Conservation (phyloP, 2,329 filamentous ascomycete species). For the Macrophomina tecta region DNA sequence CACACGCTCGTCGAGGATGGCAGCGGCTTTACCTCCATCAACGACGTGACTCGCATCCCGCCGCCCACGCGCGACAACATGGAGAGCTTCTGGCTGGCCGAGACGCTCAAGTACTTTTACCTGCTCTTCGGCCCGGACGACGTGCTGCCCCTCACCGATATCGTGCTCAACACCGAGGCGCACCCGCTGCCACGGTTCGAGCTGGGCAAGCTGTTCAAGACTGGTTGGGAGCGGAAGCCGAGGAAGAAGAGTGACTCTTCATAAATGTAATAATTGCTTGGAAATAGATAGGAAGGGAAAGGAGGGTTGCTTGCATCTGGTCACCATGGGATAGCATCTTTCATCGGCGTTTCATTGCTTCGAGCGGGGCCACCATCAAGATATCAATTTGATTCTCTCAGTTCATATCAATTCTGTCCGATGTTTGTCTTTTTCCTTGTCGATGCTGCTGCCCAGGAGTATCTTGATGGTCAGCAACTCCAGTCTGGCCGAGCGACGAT, state of each 20-base stretch:
- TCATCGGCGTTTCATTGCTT: conserved; percentile 8
- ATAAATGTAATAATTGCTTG: not conserved
- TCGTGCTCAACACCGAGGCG: conserved; percentile 96
- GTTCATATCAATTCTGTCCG: too few species aligned
- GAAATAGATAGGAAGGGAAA: not conserved
- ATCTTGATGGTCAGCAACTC: not conserved
- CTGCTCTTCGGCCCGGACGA: conserved; percentile 87
- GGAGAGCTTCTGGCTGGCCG: conserved; percentile 98
- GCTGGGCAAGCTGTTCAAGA: conserved; percentile 74
- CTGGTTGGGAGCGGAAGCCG: conserved; percentile 78
- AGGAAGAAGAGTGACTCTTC: conserved; percentile 40
- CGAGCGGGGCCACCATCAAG: conserved; percentile 9
- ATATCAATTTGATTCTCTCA: conserved; percentile 10
- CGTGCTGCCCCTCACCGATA: conserved; percentile 79
- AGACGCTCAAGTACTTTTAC: conserved; percentile 98
- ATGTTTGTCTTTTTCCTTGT: not conserved
- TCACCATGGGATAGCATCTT: conserved; percentile 8
- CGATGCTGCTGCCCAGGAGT: not conserved
- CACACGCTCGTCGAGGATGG: conserved; percentile 80
- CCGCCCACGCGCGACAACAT: conserved; percentile 82
- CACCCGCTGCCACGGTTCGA: conserved; percentile 90
- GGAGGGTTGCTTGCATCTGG: not conserved
- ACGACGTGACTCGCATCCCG: conserved; percentile 75
- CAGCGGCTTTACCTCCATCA: conserved; percentile 81
- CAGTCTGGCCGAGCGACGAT: not conserved